phyloP scores from a whole-genome alignment of 306 rosid genomes.

The Styphnolobium japonicum region DNA sequence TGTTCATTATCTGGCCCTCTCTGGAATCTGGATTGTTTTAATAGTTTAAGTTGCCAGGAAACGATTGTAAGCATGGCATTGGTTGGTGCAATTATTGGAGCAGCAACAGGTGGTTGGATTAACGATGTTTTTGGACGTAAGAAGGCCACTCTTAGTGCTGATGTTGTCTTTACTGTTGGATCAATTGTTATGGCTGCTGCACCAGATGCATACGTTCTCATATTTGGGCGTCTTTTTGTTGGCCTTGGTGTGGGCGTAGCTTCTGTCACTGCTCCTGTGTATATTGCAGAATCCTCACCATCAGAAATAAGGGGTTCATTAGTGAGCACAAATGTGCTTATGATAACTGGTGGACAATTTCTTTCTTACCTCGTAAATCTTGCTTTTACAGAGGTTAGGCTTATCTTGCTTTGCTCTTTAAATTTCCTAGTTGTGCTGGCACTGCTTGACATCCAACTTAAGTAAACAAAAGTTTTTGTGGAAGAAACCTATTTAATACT shows the following conservation, averaged over 20 bases:
- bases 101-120: constrained; percentile 77
- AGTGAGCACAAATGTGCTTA: constrained; percentile 71
- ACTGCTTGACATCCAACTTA: not conserved
- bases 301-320: constrained; percentile 78
- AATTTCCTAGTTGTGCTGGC: not conserved
- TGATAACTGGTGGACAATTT: constrained; percentile 84
- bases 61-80: constrained; percentile 80
- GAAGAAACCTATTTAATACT: constrained; percentile 2
- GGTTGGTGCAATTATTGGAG: constrained; percentile 79
- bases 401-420: constrained; percentile 22
- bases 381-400: constrained; percentile 66
- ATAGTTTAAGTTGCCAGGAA: constrained; percentile 50
- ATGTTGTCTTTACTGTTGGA: constrained; percentile 60
- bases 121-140: constrained; percentile 74
- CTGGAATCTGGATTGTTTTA: constrained; percentile 1
- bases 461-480: not conserved
- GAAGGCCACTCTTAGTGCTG: constrained; percentile 72
- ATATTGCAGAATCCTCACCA: constrained; percentile 82
- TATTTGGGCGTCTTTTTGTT: constrained; percentile 64
- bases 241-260: constrained; percentile 75
- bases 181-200: constrained; percentile 71
- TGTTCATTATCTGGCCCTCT: not conserved
- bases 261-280: constrained; percentile 81
- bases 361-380: constrained; percentile 71
- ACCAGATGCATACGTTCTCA: constrained; percentile 69